phyloP scores from a whole-genome alignment of 1,284 basidiomycete species.

The Phellopilus nigrolimitatus region DNA sequence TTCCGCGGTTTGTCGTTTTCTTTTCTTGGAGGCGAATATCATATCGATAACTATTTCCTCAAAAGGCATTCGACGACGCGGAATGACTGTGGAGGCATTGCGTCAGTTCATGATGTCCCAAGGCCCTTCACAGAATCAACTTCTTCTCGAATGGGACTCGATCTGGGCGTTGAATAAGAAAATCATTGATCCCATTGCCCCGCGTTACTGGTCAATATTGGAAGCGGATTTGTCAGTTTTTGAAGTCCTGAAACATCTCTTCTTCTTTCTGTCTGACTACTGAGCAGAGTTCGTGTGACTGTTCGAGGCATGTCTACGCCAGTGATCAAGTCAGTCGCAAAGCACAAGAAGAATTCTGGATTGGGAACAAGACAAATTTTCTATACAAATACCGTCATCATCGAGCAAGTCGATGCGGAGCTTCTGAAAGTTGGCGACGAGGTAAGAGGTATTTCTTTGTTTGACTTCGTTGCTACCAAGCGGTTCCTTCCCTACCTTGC shows the following conservation, averaged over 20 bases:
- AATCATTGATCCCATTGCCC: conserved; percentile 93
- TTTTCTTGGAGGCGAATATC: too few relatives aligned
- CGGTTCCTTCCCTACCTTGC: too few relatives aligned
- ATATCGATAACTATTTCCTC: too few relatives aligned
- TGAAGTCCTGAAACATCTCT: conserved; percentile 20
- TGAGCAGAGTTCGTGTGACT: conserved; percentile 68
- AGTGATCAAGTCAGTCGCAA: conserved; percentile 72
- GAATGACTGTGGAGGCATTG: conserved; percentile 95
- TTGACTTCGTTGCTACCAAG: neutral
- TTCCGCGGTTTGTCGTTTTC: too few relatives aligned
- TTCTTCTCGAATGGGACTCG: conserved; percentile 97
- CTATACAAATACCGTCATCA: conserved; percentile 71
- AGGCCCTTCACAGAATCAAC: conserved; percentile 91
- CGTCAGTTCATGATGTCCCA: conserved; percentile 95
- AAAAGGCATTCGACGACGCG: conserved; percentile 93
- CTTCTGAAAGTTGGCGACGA: conserved; percentile 93
- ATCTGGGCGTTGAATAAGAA: conserved; percentile 99
- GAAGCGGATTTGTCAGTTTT: conserved; percentile 60
- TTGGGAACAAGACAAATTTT: conserved; percentile 90
- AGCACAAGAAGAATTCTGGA: conserved; percentile 96
- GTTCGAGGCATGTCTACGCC: conserved; percentile 67
- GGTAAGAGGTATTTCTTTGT: conserved; percentile 51
- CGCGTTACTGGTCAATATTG: conserved; percentile 83
- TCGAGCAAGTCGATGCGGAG: conserved; percentile 91
- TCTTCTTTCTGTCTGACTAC: conserved; percentile 3